A percentile compares a stretch with the other conserved stretches of the same genome.
Evolutionary conservation across 176 grass and related monocot genomes (phyloP).

Genomic region (sorghum (Sorghum bicolor)): Sorghum_bicolor_NCBIv3 NC_012877.2:58755501-58756000

Average conservation of each 20-base stretch:
- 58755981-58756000: background rate
- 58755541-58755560: background rate
- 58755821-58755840: background rate
- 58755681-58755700: background rate
- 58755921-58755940: too few species aligned
- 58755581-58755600: background rate
- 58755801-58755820: background rate
- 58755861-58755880: too few species aligned
- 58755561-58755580: background rate
- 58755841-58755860: too few species aligned
- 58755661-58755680: background rate
- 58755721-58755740: slow-evolving; percentile 20
- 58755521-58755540: background rate
- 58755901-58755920: too few species aligned
- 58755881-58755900: too few species aligned
- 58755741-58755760: background rate
- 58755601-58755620: slow-evolving; percentile 39
- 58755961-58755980: too few species aligned
- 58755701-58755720: slow-evolving; percentile 47
- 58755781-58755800: background rate
- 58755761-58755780: background rate
- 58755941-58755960: too few species aligned
- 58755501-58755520: too few species aligned
- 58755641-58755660: slow-evolving; percentile 12
- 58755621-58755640: slow-evolving; percentile 28